Conservation (phyloP, 2,329 filamentous ascomycete species). For the Botrytis aclada region DNA sequence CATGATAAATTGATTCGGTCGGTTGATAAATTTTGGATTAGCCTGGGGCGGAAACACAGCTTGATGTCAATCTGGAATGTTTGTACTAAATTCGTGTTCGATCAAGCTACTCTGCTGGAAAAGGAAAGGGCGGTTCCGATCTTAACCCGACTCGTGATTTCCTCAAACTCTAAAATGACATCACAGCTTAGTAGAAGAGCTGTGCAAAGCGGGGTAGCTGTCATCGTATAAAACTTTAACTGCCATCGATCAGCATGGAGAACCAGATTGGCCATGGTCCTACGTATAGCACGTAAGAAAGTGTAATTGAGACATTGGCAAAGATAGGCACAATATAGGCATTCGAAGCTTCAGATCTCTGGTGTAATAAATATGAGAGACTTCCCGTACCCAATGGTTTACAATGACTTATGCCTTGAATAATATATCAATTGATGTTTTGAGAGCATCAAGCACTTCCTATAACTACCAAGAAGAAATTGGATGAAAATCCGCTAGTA, state of each 20-base stretch:
- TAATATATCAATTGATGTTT: not conserved
- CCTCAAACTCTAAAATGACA: not conserved
- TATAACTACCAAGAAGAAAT: not conserved
- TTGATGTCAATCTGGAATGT: not conserved
- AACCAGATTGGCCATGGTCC: not conserved
- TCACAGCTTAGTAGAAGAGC: not conserved
- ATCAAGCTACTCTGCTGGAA: not conserved
- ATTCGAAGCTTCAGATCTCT: not conserved
- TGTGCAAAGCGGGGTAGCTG: not conserved
- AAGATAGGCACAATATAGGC: not conserved
- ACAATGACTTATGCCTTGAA: not conserved
- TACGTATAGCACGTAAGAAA: not conserved
- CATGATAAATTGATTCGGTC: not conserved
- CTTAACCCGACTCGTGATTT: not conserved
- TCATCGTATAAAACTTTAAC: not conserved
- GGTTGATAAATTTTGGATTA: not conserved
- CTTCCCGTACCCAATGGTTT: not conserved
- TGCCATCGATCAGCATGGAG: not conserved
- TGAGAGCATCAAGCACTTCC: not conserved
- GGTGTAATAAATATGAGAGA: not conserved
- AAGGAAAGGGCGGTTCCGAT: not conserved
- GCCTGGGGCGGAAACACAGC: not conserved
- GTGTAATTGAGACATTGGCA: not conserved
- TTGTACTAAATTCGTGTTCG: not conserved
- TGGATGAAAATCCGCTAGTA: not conserved